phyloP scores from a whole-genome alignment of 2,329 filamentous ascomycete species.

The Sclerotinia nivalis region DNA sequence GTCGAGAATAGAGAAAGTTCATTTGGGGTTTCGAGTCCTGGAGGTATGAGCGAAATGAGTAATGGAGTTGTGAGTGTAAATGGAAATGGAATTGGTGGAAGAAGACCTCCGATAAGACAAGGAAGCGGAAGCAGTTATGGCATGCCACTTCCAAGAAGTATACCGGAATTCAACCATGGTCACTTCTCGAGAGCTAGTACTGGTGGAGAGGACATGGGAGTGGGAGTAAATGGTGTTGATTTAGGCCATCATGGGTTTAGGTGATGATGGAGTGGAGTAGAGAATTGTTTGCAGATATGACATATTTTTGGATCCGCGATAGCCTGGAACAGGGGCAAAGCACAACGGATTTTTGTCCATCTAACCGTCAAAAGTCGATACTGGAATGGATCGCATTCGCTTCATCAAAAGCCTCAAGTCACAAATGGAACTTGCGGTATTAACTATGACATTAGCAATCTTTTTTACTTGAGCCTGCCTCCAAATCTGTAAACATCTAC shows the following conservation, averaged over 20 bases:
- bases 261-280: background rate
- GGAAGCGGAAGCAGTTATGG: slow-evolving; percentile 23
- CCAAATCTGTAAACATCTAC: background rate
- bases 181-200: slow-evolving; percentile 11
- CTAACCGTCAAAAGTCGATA: background rate
- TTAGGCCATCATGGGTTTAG: background rate
- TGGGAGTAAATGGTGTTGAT: slow-evolving; percentile 12
- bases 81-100: slow-evolving; percentile 17
- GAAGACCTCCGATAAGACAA: slow-evolving; percentile 21
- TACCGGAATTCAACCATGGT: slow-evolving; percentile 22
- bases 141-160: slow-evolving; percentile 21
- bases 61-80: slow-evolving; percentile 14
- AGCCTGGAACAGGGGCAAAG: background rate
- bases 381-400: background rate
- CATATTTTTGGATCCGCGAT: background rate
- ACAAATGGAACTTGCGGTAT: background rate
- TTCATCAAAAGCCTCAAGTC: background rate
- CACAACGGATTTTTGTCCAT: background rate
- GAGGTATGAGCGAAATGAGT: slow-evolving; percentile 17
- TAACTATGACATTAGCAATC: background rate
- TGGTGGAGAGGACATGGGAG: slow-evolving; percentile 11
- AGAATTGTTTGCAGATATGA: background rate
- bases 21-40: slow-evolving; percentile 10
- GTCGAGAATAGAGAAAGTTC: slow-evolving; percentile 9
- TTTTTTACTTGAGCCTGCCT: no score